Conservation (phyloP, 2,329 filamentous ascomycete genomes). For the Pestalotiopsis sp. region DNA sequence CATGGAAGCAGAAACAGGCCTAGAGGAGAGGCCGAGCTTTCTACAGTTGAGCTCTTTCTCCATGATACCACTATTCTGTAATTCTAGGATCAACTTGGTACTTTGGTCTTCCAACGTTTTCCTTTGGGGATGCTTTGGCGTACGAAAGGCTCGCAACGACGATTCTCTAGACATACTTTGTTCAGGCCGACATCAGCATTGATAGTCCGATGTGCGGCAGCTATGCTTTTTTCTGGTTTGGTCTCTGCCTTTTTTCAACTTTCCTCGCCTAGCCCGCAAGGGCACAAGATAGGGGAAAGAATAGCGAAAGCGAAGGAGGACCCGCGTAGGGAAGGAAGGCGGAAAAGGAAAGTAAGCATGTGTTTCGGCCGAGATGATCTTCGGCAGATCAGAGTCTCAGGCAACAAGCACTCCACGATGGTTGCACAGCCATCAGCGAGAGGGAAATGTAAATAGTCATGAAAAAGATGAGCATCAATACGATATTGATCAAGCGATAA, state of each 20-base stretch:
- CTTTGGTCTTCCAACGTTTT: neutral
- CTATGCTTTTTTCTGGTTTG: neutral
- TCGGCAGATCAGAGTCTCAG: too few relatives aligned
- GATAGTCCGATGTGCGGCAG: neutral
- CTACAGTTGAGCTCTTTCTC: neutral
- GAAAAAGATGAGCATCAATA: too few relatives aligned
- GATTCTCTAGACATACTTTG: slow-evolving; percentile 3
- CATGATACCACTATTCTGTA: slow-evolving; percentile 3
- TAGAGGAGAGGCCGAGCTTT: neutral
- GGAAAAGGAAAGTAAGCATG: neutral
- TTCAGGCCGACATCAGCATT: neutral
- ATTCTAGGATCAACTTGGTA: neutral
- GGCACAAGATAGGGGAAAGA: too few relatives aligned
- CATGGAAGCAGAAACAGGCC: neutral
- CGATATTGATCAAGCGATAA: too few relatives aligned
- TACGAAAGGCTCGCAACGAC: neutral
- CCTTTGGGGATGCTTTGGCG: neutral
- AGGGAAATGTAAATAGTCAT: too few relatives aligned
- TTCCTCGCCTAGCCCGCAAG: neutral
- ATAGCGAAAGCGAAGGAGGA: neutral
- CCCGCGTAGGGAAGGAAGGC: neutral
- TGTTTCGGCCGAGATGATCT: neutral
- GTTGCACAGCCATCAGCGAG: too few relatives aligned
- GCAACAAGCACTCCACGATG: too few relatives aligned
- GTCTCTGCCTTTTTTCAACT: neutral